Evolutionary conservation across 2,329 filamentous ascomycete species (phyloP), one percentile per base, ranked within the genome.

Genomic region (Aspergillus niger): DNA sequence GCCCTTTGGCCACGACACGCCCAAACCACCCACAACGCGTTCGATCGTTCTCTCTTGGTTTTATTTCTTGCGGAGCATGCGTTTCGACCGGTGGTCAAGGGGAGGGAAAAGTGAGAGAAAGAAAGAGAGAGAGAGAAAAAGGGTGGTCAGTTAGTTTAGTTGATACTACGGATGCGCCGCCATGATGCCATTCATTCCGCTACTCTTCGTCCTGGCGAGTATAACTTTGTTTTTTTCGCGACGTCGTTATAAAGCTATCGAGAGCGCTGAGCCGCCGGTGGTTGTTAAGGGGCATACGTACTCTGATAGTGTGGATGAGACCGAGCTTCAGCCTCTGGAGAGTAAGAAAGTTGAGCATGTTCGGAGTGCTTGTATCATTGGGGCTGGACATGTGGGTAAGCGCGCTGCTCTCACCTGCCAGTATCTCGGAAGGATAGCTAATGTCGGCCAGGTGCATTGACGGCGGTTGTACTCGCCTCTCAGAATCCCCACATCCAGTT

Each of bases 401-500:
- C 59, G 5, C n/a, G 13, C 10, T 36, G 11, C 15, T n/a, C 5
- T 38, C 20, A 17, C 8, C 13, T 28, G 2, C 3, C 10, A 28
- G 28, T 17, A 32, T 28, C 3, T n/a, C 8, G 15, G 39, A 41
- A 22, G 38, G 38, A 38, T 57, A 4, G 30, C 43, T 13, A 17
- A 3, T 47, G 15, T 20, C n/a, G 3, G 10, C 15, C 8, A 68
- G 66, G 67, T 20, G 69, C 65, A 2, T 57, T 69, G 24, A 68
- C 69, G 1, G 71, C 63, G 7, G 59, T 69, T 4, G 59, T 72
- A 2, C 63, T 73, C 13, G 71, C 71, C 2, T 63, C 64, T 3
- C 64, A 67, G n/a, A 72, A 72, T 32, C 69, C 69, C 1, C 61
- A 65, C 3, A 62, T 73, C 4, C 65, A 67, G 48, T 69, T 73